Base-by-base conservation (phyloP, 2,329 filamentous ascomycete species). In the Fusarium sp. region DNA sequence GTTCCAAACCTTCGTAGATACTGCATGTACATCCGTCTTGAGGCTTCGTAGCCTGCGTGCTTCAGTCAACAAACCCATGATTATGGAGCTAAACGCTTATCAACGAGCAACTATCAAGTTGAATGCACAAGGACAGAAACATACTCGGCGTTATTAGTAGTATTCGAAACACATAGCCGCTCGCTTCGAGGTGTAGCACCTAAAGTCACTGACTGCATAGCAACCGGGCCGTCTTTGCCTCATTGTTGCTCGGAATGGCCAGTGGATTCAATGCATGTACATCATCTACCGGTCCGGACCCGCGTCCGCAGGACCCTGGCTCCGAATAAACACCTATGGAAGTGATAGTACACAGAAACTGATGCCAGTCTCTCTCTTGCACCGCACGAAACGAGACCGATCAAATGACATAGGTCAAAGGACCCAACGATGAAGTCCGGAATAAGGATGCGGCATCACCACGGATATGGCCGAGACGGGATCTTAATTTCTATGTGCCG, bases 191-290 rank as follows among this genome's bases (percentile, higher is more conserved):
- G 31, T 45, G 33, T 11, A 55, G 33, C 33, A 44, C 49, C 18
- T n/a, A 8, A n/a, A 56, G 42, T 41, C 20, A 41, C 36, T 57
- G 33, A 41, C 36, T 64, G 33, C 42, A 49, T 41, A 34, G 42
- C 34, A 42, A 45, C 56, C 66, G 66, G 66, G 53, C 66, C 57
- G 53, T 65, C 41, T 45, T 45, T 45, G 28, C 37, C 45, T 53
- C 42, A 41, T 56, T 41, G 30, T 53, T 49, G 34, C 40, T 40
- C 12, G 57, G 31, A 57, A 57, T 37, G 31, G 37, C 20, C 6
- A 30, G 33, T 18, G 36, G 16, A 28, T 20, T 51, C 15, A 26
- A 40, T 30, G 23, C n/a, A 40, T 51, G 45, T n/a, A 37, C 28
- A 40, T 50, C 55, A 57, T 64, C 38, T 54, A 20, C 52, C 55